Base-by-base conservation (phyloP, 225 moss, liverwort and hornwort species). In the Marchantia paleacea region DNA sequence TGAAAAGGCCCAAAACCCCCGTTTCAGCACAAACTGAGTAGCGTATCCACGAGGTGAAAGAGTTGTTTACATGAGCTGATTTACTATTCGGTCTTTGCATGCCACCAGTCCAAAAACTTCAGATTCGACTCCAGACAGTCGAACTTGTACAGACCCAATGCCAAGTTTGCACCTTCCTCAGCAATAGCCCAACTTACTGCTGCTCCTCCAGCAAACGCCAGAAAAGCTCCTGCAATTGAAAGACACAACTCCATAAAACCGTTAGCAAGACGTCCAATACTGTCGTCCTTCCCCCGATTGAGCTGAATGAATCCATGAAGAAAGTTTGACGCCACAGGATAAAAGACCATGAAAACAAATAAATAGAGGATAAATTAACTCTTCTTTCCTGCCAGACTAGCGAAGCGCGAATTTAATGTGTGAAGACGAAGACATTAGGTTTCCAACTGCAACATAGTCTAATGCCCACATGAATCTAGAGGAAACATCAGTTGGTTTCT, bases 91-190 rank as follows among this genome's bases (percentile, higher is more conserved):
- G 81, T 83, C 85, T 96, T 92, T 2, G 84, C 81, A 81, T 90
- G 85, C 97, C 97, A 99, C 97, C 93, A 99, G 47, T 99, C 90
- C 86, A 99, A 80, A 76, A 95, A 95, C 82, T 99, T 99, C 78
- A 94, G 89, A 53, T 95, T 99, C 15, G 91, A 81, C 63, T 99
- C 95, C 81, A 92, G 87, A 75, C 94, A 92, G 69, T 91, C 92
- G 86, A 95, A 91, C 81, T 92, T 95, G 78, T 95, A 94, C 1
- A 99, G 85, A 67, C 97, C 97, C 72, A 99, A 81, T 68, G 82
- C 93, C 5, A 89, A 80, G 77, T 91, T 99, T 51, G 93, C 94
- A 75, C 92, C 95, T 85, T 95, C 94, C 86, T 99, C 97, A 29
- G 87, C 91, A 31, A 99, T 31, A 12, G 91, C 85, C 95, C 95